Base-by-base conservation (phyloP, 306 rosid genomes). In the Corylus avellana region DNA sequence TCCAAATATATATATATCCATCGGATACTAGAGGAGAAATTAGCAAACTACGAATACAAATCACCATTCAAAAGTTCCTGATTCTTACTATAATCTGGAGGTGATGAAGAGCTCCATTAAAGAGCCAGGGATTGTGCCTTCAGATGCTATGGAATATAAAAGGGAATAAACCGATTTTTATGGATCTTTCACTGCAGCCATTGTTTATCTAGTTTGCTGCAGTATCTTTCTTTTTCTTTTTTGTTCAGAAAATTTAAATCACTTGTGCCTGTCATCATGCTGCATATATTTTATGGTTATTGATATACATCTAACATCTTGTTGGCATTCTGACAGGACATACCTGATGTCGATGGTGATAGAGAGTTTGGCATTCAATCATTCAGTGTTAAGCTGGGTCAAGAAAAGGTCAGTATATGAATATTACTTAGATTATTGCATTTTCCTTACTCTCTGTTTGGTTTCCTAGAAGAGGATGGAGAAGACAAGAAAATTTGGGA, bases 301-400 rank as follows among this genome's bases (percentile, higher is more conserved):
- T 59, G 29, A 59, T 59, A 20, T 12, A 25, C 70, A 63, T 62
- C 37, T 37, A 7, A 25, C 70, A 63, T 62, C 37, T 37, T 66
- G 8, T 14, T 53, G 47, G 12, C 68, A 68, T 67, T 47, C 42
- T 12, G 14, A 57, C 77, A 79, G 82, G 82, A 79, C 55, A 79
- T 79, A 79, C 82, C 82, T 32, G 82, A 79, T 61, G 82, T 79
- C 66, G 82, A 79, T 50, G 82, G 82, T 59, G 82, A 79, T 35
- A 79, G 72, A 50, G 64, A 79, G 20, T 79, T 72, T 22, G 82
- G 73, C 6, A 79, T 72, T 66, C 77, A 79, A 61, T 79, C 77
- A 8, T 72, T 79, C 73, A 79, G 82, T 39, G 77, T 72, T 22
- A 79, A 64, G 59, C 72, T 79, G 6, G 82, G 82, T 35, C 77